Percentiles rank a stretch among this genome's conserved stretches.
Conservation (phyloP, 768 basidiomycete species). For the Lanmaoa pseudosensibilis region DNA sequence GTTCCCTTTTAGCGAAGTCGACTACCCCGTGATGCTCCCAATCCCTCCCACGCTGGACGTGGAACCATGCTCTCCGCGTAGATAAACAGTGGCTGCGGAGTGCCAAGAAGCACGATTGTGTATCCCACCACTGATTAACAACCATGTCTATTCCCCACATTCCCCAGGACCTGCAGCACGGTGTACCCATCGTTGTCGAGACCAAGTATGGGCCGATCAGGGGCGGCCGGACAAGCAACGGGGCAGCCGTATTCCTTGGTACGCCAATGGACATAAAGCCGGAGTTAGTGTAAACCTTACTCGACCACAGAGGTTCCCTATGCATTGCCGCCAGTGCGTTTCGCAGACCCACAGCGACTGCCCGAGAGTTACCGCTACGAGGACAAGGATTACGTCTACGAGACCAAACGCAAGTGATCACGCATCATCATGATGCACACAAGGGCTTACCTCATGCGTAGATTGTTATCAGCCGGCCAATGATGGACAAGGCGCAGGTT, state of each 20-base stretch:
- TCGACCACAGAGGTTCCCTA: conserved; percentile 63
- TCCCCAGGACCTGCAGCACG: conserved; percentile 53
- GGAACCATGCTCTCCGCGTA: background rate
- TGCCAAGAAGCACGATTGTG: background rate
- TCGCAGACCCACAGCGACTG: conserved; percentile 60
- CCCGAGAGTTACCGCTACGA: conserved; percentile 57
- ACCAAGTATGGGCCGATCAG: conserved; percentile 57
- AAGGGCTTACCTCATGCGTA: conserved; percentile 19
- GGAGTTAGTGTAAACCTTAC: background rate
- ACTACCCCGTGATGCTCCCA: background rate
- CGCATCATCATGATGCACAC: background rate
- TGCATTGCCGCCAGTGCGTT: conserved; percentile 62
- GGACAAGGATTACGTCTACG: conserved; percentile 57
- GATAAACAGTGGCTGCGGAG: conserved; percentile 10
- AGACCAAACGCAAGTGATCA: conserved; percentile 50
- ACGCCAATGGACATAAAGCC: background rate
- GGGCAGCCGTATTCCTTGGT: conserved; percentile 67
- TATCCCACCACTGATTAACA: background rate
- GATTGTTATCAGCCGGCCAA: conserved; percentile 63
- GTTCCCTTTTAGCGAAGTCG: background rate
- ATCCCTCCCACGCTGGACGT: conserved; percentile 8
- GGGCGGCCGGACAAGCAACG: conserved; percentile 61
- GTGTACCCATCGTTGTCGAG: conserved; percentile 45
- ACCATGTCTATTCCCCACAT: conserved; percentile 39
- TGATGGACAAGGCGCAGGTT: conserved; percentile 62